These are phyloP conservation scores for Asparagopsis taxiformis DNA, from an alignment of 31 red algal genomes.

Conservation along the genomic window DNA sequence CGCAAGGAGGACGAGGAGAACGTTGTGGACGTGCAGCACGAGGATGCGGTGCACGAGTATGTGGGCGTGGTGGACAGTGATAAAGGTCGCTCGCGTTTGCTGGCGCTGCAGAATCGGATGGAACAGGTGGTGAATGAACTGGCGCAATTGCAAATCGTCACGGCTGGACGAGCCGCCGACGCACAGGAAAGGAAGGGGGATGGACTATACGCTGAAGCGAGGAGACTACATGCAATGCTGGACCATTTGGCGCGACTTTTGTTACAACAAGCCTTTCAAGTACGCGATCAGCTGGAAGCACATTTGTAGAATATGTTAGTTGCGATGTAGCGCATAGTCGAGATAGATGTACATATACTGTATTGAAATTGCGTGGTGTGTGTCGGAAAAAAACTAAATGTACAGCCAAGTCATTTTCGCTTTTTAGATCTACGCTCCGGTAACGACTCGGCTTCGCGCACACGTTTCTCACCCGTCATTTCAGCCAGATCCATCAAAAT, in stretches of 20 bases:
- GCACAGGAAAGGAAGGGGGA: conserved; percentile 16
- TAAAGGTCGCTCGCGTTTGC: background rate
- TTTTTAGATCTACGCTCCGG: conserved; percentile 8
- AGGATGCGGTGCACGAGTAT: background rate
- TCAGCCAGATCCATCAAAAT: conserved; percentile 32
- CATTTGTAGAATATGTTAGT: background rate
- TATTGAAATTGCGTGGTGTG: too few species aligned
- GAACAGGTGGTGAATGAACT: background rate
- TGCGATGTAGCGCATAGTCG: background rate
- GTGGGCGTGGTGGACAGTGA: background rate
- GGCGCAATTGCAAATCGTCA: conserved; percentile 23
- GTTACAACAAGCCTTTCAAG: conserved; percentile 23
- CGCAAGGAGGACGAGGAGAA: too few species aligned
- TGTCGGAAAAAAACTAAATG: too few species aligned
- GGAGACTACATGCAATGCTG: conserved; percentile 26
- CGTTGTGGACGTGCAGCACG: too few species aligned
- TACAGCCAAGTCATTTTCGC: conserved; percentile 21
- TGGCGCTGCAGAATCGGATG: conserved; percentile 1
- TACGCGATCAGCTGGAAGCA: conserved; percentile 21
- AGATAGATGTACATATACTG: conserved; percentile 5
- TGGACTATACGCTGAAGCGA: conserved; percentile 18
- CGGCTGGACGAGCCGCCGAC: conserved; percentile 33
- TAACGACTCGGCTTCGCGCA: conserved; percentile 15
- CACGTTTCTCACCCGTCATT: conserved; percentile 54
- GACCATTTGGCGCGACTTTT: conserved; percentile 26